These are phyloP conservation scores for Rhodofomes roseus DNA, from an alignment of 1,284 basidiomycete species.

Conservation along the genomic window DNA sequence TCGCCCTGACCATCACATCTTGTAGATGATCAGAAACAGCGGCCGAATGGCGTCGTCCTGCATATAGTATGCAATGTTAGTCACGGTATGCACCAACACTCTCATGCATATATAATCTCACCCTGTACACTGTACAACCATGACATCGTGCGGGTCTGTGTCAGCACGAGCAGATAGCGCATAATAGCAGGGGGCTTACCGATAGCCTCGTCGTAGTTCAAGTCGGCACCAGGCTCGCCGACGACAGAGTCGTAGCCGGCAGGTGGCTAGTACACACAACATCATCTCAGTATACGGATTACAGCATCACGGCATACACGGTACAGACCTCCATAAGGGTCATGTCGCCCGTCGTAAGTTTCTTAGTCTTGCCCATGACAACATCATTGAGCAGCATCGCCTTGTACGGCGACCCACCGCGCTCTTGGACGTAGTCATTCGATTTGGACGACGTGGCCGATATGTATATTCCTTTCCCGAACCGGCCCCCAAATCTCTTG, in stretches of 20 bases:
- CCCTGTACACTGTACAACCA: background rate
- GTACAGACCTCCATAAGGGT: conserved; percentile 13
- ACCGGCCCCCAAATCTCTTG: conserved; percentile 2
- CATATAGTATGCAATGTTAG: background rate
- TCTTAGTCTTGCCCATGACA: conserved; percentile 14
- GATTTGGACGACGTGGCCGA: conserved; percentile 18
- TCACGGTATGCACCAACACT: background rate
- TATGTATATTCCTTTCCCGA: conserved; percentile 12
- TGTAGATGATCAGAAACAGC: conserved; percentile 18
- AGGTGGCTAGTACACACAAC: conserved; percentile 13
- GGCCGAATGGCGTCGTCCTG: conserved; percentile 26
- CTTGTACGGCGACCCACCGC: conserved; percentile 10
- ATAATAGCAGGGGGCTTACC: conserved; percentile 7
- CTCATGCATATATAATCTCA: background rate
- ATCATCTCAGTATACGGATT: background rate
- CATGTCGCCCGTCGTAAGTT: conserved; percentile 5
- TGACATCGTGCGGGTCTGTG: background rate
- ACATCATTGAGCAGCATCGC: conserved; percentile 18
- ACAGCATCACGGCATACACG: background rate
- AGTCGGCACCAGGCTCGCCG: conserved; percentile 17
- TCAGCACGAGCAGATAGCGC: background rate
- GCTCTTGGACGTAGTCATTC: conserved; percentile 14
- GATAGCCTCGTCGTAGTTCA: conserved; percentile 21
- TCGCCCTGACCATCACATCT: too few relatives aligned
- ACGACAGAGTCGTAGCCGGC: conserved; percentile 17